phyloP scores from a whole-genome alignment of 2,329 filamentous ascomycete genomes.

The Aspergillus carbonarius region DNA sequence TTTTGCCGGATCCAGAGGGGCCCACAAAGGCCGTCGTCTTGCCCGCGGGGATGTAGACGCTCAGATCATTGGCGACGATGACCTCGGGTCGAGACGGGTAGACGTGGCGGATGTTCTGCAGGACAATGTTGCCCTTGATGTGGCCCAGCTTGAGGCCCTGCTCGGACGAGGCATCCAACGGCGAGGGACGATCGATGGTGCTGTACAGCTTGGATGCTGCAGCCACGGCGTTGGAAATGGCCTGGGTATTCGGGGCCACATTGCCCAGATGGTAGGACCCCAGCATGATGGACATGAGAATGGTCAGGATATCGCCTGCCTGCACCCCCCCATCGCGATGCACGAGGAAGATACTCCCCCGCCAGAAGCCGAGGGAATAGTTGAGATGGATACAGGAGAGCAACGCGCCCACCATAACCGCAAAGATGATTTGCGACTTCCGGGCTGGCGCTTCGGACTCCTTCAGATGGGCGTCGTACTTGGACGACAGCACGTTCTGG shows the following conservation, averaged over 20 bases:
- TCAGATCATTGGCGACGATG: slow-evolving; percentile 45
- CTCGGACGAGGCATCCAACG: slow-evolving; percentile 37
- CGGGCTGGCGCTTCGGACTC: slow-evolving; percentile 26
- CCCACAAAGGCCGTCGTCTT: slow-evolving; percentile 60
- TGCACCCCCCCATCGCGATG: slow-evolving; percentile 19
- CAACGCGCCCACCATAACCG: slow-evolving; percentile 29
- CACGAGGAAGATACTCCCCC: slow-evolving; percentile 30
- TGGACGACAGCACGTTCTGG: slow-evolving; percentile 24
- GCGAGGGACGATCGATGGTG: slow-evolving; percentile 42
- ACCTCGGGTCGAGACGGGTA: slow-evolving; percentile 49
- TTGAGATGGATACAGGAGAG: slow-evolving; percentile 35
- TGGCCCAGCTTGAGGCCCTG: slow-evolving; percentile 24
- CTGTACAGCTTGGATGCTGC: slow-evolving; percentile 38
- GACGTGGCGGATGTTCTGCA: slow-evolving; percentile 46
- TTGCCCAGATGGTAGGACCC: slow-evolving; percentile 40
- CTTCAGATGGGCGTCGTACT: slow-evolving; percentile 28
- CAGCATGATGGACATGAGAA: slow-evolving; percentile 33
- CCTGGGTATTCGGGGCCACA: slow-evolving; percentile 42
- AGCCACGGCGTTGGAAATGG: slow-evolving; percentile 47
- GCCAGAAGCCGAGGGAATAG: slow-evolving; percentile 37
- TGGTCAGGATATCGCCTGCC: slow-evolving; percentile 28
- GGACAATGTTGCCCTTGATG: slow-evolving; percentile 34
- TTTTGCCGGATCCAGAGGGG: slow-evolving; percentile 47
- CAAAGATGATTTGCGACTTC: slow-evolving; percentile 30
- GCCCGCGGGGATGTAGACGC: slow-evolving; percentile 45